phyloP scores from a whole-genome alignment of 805 yeast species.

The Cyberlindnera maritima region DNA sequence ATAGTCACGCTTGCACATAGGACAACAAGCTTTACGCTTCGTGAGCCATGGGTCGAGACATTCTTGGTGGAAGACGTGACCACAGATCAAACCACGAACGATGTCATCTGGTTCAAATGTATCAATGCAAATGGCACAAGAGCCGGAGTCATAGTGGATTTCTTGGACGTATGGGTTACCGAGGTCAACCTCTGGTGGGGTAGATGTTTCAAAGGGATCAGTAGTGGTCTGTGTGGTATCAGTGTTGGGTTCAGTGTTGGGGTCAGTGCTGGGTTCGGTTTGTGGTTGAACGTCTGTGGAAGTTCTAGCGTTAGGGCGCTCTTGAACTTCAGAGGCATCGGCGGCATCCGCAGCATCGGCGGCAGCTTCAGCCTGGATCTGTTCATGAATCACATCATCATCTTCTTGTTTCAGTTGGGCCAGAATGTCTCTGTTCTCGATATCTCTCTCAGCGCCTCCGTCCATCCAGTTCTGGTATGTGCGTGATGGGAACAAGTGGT shows the following conservation, averaged over 20 bases:
- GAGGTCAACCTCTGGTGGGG: conserved; percentile 16
- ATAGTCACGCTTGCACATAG: conserved; percentile 75
- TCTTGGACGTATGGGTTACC: conserved; percentile 23
- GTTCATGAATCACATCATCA: conserved; percentile 17
- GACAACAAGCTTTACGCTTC: conserved; percentile 75
- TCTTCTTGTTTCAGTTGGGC: conserved; percentile 37
- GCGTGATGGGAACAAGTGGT: conserved; percentile 54
- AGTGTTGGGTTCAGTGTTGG: not conserved
- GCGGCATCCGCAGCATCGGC: not conserved
- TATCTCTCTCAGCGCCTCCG: conserved; percentile 56
- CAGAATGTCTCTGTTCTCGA: conserved; percentile 41
- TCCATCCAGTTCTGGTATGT: conserved; percentile 59
- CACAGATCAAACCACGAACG: conserved; percentile 75
- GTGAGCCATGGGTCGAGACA: conserved; percentile 84
- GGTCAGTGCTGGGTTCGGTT: not conserved
- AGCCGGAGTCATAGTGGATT: conserved; percentile 58
- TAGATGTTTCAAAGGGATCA: not conserved
- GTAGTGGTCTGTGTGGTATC: not conserved
- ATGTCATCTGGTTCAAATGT: conserved; percentile 55
- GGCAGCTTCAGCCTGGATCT: conserved; percentile 1
- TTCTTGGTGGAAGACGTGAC: conserved; percentile 77
- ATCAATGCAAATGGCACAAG: conserved; percentile 80
- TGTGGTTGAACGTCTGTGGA: not conserved
- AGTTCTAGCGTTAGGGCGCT: not conserved
- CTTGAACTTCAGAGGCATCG: not conserved